Percentiles rank a stretch among this genome's conserved stretches.
Evolutionary conservation across 164 flowering plant species (phyloP).

Genomic region (Stephania japonica): DNA sequence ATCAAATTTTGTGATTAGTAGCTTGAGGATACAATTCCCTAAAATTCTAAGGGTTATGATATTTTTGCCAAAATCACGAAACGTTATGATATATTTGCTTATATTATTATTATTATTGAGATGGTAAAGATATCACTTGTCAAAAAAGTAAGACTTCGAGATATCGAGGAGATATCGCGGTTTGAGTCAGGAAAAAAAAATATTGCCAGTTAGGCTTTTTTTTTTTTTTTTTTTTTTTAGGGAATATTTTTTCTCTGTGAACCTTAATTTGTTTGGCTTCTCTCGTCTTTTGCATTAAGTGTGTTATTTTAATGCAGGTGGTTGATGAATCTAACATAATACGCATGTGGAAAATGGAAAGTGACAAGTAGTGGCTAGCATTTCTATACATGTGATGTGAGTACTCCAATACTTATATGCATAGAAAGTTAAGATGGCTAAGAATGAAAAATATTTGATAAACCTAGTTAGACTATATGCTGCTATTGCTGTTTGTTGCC

Average conservation of each 20-base stretch:
- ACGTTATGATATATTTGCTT: too few species aligned
- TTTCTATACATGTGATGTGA: neutral
- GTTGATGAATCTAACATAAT: slow-evolving; percentile 69
- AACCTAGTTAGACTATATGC: neutral
- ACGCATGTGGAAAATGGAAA: slow-evolving; percentile 36
- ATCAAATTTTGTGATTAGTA: too few species aligned
- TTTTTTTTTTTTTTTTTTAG: too few species aligned
- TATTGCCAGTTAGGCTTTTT: too few species aligned
- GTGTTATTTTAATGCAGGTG: slow-evolving; percentile 37
- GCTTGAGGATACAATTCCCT: too few species aligned
- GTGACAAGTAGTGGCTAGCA: slow-evolving; percentile 14
- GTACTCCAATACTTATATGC: neutral
- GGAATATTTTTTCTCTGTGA: neutral
- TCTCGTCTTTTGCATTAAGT: neutral
- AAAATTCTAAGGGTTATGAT: too few species aligned
- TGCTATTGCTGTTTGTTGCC: neutral
- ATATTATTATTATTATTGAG: too few species aligned
- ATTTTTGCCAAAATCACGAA: too few species aligned
- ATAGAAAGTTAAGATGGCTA: neutral
- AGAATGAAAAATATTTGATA: neutral
- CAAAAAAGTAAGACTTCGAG: too few species aligned
- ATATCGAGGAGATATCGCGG: too few species aligned
- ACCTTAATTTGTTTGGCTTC: neutral
- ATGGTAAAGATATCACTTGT: too few species aligned
- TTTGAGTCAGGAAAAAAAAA: too few species aligned